These are phyloP conservation scores for Coccomyxa sp. DNA, from an alignment of 139 green algal genomes.

Conservation along the genomic window DNA sequence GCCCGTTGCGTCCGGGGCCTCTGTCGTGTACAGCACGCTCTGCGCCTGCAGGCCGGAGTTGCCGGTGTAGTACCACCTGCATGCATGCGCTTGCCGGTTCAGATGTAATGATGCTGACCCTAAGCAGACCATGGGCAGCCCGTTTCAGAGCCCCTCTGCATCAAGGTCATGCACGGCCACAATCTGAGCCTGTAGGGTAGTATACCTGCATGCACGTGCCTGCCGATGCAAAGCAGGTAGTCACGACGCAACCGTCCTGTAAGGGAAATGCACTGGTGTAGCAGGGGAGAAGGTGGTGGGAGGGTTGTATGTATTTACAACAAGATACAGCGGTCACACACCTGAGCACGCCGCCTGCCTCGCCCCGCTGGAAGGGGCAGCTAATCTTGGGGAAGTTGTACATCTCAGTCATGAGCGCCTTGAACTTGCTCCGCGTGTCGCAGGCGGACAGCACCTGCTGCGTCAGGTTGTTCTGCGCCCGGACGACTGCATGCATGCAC, in stretches of 20 bases:
- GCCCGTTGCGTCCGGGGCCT: not conserved
- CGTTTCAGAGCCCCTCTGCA: not conserved
- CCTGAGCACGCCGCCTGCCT: not conserved
- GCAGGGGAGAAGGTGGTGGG: not conserved
- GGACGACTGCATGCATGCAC: constrained; percentile 56
- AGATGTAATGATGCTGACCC: not conserved
- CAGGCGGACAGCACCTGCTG: constrained; percentile 64
- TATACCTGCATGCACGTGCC: not conserved
- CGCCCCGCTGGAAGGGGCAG: constrained; percentile 2
- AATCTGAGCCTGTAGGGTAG: not conserved
- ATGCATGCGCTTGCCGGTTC: not conserved
- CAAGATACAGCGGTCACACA: not conserved
- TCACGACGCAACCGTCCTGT: too few species aligned
- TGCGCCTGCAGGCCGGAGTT: constrained; percentile 89
- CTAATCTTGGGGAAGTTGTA: constrained; percentile 62
- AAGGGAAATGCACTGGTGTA: too few species aligned
- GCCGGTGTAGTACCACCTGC: constrained; percentile 75
- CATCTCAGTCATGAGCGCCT: constrained; percentile 42
- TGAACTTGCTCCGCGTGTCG: constrained; percentile 58
- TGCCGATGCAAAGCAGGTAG: not conserved
- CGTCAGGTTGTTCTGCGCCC: constrained; percentile 82
- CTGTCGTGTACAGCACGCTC: constrained; percentile 69
- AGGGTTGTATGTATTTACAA: not conserved
- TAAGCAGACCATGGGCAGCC: not conserved
- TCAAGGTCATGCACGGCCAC: not conserved